Conservation (phyloP, 805 yeast species). For the Pichia scutulata region DNA sequence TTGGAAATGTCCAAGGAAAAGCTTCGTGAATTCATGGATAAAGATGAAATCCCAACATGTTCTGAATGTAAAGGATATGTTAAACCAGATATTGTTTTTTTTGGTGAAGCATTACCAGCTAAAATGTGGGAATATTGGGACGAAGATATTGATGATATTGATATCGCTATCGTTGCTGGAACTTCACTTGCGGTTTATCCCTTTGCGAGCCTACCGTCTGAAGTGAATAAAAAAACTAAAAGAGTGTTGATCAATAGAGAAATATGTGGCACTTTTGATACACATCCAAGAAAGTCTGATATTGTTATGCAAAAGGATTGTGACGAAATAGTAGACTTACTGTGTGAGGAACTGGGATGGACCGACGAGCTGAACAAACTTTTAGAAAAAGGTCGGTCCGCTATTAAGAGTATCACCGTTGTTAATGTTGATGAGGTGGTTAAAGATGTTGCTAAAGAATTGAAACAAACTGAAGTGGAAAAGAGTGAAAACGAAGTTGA, state of each 20-base stretch:
- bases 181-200: constrained; percentile 88
- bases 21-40: constrained; percentile 32
- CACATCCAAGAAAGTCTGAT: constrained; percentile 51
- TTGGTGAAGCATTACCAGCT: constrained; percentile 80
- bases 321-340: constrained; percentile 50
- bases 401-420: background rate
- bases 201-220: constrained; percentile 76
- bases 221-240: constrained; percentile 38
- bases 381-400: constrained; percentile 15
- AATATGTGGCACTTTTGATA: constrained; percentile 62
- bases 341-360: constrained; percentile 63
- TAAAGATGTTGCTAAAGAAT: background rate
- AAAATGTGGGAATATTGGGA: constrained; percentile 68
- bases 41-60: constrained; percentile 46
- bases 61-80: constrained; percentile 62
- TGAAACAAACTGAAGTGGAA: background rate
- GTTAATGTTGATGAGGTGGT: constrained; percentile 7
- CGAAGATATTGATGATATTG: constrained; percentile 41
- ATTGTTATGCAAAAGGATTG: constrained; percentile 53
- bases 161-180: constrained; percentile 83
- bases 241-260: constrained; percentile 73
- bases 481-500: constrained; percentile 1
- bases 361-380: constrained; percentile 40
- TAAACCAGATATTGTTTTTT: constrained; percentile 91
- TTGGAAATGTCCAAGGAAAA: constrained; percentile 41